Percentiles rank a stretch among this genome's conserved stretches.
Evolutionary conservation across 306 rosid species (phyloP).

Genomic region (Oxytropis ochrocephala): DNA sequence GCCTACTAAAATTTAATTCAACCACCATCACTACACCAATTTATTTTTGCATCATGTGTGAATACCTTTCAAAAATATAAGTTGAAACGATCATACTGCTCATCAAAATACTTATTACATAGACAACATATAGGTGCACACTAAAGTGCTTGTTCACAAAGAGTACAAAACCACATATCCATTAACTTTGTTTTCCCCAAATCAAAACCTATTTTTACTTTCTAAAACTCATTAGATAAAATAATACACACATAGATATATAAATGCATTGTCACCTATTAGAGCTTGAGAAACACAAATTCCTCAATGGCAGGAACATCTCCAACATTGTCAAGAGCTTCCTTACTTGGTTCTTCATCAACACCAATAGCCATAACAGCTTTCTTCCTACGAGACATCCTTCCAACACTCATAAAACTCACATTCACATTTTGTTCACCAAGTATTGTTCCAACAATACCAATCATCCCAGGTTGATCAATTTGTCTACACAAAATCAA

Average conservation of each 20-base stretch:
- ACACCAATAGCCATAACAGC: conserved; percentile 94
- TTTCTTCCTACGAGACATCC: conserved; percentile 47
- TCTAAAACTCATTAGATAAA: not conserved
- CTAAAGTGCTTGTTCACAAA: not conserved
- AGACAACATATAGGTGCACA: not conserved
- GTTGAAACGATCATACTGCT: not conserved
- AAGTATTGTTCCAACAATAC: conserved; percentile 68
- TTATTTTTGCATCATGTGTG: no score
- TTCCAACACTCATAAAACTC: conserved; percentile 90
- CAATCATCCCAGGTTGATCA: conserved; percentile 95
- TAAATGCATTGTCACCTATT: not conserved
- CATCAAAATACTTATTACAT: not conserved
- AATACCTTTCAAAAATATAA: no score
- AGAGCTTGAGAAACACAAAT: conserved; percentile 69
- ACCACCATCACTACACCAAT: no score
- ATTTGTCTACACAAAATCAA: conserved; percentile 69
- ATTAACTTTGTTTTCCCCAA: not conserved
- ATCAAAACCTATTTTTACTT: not conserved
- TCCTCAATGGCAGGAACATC: conserved; percentile 67
- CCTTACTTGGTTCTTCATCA: conserved; percentile 71
- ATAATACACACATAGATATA: not conserved
- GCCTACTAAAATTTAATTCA: no score
- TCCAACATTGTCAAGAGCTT: conserved; percentile 55
- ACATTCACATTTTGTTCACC: conserved; percentile 71
- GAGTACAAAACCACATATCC: not conserved